Evolutionary conservation across 2,329 filamentous ascomycete genomes (phyloP).

Genomic region (Mollisia scopiformis): DNA sequence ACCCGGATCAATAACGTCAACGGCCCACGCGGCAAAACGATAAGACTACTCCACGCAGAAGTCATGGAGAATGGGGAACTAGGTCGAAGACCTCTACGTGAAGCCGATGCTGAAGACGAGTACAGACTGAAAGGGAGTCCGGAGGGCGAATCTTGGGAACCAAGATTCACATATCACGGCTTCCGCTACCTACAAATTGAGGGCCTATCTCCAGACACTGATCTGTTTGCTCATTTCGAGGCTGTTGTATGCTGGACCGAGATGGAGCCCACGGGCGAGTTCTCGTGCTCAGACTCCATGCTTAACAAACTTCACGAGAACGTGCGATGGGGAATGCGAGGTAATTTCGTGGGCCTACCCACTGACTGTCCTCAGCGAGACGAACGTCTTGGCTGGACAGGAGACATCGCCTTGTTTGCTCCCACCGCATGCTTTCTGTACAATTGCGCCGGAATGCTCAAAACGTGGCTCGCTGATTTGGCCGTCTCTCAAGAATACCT

Average conservation of each 20-base stretch:
- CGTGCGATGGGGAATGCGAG: slow-evolving; percentile 48
- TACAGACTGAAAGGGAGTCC: slow-evolving; percentile 37
- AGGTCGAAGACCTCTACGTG: slow-evolving; percentile 42
- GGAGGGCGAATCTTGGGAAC: slow-evolving; percentile 42
- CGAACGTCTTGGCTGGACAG: slow-evolving; percentile 51
- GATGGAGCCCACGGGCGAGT: slow-evolving; percentile 26
- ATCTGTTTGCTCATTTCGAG: slow-evolving; percentile 12
- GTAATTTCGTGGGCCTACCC: slow-evolving; percentile 48
- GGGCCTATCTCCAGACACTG: slow-evolving; percentile 1
- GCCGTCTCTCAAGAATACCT: not conserved
- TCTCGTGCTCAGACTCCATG: slow-evolving; percentile 28
- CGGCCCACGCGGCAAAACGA: slow-evolving; percentile 41
- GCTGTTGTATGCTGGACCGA: slow-evolving; percentile 28
- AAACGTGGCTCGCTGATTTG: slow-evolving; percentile 45
- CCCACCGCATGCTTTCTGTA: slow-evolving; percentile 47
- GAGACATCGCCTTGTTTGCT: slow-evolving; percentile 47
- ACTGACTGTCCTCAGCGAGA: slow-evolving; percentile 53
- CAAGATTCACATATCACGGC: slow-evolving; percentile 49
- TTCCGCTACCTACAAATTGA: slow-evolving; percentile 45
- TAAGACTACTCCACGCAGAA: slow-evolving; percentile 48
- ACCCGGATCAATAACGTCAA: slow-evolving; percentile 43
- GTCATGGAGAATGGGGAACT: slow-evolving; percentile 47
- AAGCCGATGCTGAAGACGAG: slow-evolving; percentile 41
- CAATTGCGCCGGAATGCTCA: slow-evolving; percentile 41
- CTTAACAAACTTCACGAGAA: slow-evolving; percentile 50